Percentiles rank a stretch among this genome's conserved stretches.
phyloP scores from a whole-genome alignment of 1,284 basidiomycete species.

The Caloboletus inedulis region DNA sequence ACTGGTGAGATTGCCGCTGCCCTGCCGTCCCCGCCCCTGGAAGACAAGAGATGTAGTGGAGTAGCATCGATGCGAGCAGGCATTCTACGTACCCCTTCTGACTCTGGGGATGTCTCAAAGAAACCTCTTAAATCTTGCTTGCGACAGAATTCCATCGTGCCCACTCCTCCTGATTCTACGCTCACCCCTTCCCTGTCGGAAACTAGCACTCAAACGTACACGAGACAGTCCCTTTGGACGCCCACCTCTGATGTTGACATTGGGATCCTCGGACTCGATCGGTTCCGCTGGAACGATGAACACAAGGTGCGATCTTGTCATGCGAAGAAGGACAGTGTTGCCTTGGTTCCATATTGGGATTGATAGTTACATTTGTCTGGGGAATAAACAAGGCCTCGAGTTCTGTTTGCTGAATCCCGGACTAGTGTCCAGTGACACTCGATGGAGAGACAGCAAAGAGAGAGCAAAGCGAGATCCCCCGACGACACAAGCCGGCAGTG shows the following conservation, averaged over 20 bases:
- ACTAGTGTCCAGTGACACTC: conserved; percentile 1
- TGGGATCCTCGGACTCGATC: conserved; percentile 24
- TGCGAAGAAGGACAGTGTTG: conserved; percentile 17
- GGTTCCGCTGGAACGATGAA: conserved; percentile 22
- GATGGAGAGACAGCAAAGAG: background rate
- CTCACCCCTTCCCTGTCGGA: conserved; percentile 9
- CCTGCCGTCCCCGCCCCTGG: background rate
- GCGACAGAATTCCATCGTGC: background rate
- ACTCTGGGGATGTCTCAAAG: background rate
- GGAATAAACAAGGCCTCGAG: too few relatives aligned
- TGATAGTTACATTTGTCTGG: too few relatives aligned
- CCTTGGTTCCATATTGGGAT: conserved; percentile 16
- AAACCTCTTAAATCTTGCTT: conserved; percentile 17
- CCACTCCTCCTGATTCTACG: background rate
- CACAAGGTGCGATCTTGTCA: conserved; percentile 6
- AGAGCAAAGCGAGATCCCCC: conserved; percentile 22
- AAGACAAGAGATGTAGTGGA: background rate
- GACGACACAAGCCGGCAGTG: conserved; percentile 33
- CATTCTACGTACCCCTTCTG: background rate
- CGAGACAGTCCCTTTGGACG: conserved; percentile 10
- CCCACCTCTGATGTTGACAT: conserved; percentile 19
- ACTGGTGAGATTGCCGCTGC: background rate
- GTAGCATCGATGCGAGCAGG: background rate
- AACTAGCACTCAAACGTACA: background rate
- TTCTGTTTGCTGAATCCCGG: conserved; percentile 1